These are phyloP conservation scores for Pseudocercospora cruenta DNA, from an alignment of 2,329 filamentous ascomycete species.

Conservation along the genomic window DNA sequence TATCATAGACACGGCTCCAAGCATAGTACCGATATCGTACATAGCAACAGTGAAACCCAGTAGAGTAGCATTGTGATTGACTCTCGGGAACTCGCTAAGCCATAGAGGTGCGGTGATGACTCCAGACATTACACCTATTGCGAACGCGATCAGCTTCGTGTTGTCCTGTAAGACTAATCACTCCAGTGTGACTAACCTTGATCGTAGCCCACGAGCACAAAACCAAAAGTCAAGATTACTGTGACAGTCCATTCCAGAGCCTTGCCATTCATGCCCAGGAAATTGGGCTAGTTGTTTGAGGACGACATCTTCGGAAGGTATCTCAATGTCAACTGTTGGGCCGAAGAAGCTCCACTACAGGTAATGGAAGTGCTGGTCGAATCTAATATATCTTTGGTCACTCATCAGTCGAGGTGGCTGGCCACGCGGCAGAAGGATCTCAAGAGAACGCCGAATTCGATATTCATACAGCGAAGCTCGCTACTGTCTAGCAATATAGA, in stretches of 20 bases:
- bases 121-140: conserved; percentile 8
- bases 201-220: conserved; percentile 10
- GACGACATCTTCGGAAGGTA: background rate
- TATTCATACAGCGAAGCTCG: background rate
- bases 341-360: background rate
- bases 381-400: background rate
- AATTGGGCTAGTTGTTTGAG: conserved; percentile 7
- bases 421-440: too few relatives aligned
- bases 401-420: too few relatives aligned
- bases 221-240: conserved; percentile 6
- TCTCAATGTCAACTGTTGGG: background rate
- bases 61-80: conserved; percentile 1
- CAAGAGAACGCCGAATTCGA: too few relatives aligned
- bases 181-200: background rate
- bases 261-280: conserved; percentile 8
- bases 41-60: conserved; percentile 8
- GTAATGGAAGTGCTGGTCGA: background rate
- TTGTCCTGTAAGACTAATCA: background rate
- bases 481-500: background rate
- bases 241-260: conserved; percentile 10
- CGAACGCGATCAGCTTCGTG: background rate
- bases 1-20: conserved; percentile 9
- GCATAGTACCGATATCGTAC: conserved; percentile 7
- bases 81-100: conserved; percentile 3
- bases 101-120: conserved; percentile 8